Evolutionary conservation across 768 basidiomycete genomes (phyloP).

Genomic region (Phylloporus arenicola): DNA sequence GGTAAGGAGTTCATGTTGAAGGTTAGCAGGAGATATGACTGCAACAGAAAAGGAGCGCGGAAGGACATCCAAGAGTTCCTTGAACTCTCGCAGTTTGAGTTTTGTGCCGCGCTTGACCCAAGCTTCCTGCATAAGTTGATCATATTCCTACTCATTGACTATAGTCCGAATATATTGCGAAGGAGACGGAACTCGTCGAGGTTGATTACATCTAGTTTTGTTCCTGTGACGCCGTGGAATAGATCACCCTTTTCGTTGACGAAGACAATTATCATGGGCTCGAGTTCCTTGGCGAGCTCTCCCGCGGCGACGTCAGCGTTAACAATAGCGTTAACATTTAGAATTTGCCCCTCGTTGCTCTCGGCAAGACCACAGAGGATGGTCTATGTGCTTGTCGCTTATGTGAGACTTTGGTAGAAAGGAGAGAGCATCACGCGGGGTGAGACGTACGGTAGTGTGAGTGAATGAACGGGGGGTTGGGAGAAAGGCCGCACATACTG

Average conservation of each 20-base stretch:
- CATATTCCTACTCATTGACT: slow-evolving; percentile 70
- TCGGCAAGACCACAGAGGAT: slow-evolving; percentile 95
- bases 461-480: too few species aligned
- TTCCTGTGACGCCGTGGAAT: slow-evolving; percentile 94
- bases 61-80: slow-evolving; percentile 95
- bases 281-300: too few species aligned
- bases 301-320: too few species aligned
- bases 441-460: too few species aligned
- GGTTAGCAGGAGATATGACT: slow-evolving; percentile 86
- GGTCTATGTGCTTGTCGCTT: too few species aligned
- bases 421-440: too few species aligned
- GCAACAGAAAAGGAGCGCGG: slow-evolving; percentile 98
- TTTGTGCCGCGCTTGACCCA: slow-evolving; percentile 99
- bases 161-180: neutral
- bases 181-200: slow-evolving; percentile 71
- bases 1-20: slow-evolving; percentile 98
- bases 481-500: too few species aligned
- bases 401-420: too few species aligned
- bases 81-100: slow-evolving; percentile 98
- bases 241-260: slow-evolving; percentile 97
- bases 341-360: slow-evolving; percentile 89
- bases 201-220: slow-evolving; percentile 95
- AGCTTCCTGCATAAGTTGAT: slow-evolving; percentile 91
- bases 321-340: too few species aligned
- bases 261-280: slow-evolving; percentile 98